Evolutionary conservation across 139 green algal species (phyloP).

Genomic region (Asterochloris erici): DNA sequence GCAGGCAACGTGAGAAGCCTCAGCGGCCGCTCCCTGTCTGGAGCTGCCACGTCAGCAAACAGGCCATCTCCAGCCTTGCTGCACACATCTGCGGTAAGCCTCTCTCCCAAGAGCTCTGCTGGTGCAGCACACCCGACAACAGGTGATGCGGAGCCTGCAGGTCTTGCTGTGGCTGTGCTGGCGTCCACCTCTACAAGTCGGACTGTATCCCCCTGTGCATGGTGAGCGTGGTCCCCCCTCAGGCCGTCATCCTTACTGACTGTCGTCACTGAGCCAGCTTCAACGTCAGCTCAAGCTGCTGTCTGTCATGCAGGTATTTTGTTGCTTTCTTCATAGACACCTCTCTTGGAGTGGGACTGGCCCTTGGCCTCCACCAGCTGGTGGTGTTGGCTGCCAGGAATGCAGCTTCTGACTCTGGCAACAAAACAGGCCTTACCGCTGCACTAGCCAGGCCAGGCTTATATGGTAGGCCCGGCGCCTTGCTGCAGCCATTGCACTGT

Average conservation of each 20-base stretch:
- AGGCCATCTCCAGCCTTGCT: conserved; percentile 38
- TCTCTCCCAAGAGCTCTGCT: background rate
- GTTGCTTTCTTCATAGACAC: conserved; percentile 51
- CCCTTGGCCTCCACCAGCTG: conserved; percentile 41
- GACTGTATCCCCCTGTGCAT: conserved; percentile 42
- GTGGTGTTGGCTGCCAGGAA: conserved; percentile 13
- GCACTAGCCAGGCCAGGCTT: conserved; percentile 36
- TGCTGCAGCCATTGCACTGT: background rate
- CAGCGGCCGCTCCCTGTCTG: conserved; percentile 48
- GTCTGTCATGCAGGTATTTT: conserved; percentile 31
- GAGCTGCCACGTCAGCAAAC: conserved; percentile 60
- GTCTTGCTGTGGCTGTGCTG: conserved; percentile 50
- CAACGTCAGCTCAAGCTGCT: background rate
- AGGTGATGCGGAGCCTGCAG: conserved; percentile 1
- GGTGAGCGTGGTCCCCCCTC: conserved; percentile 22
- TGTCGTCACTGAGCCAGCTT: no score
- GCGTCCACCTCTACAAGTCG: conserved; percentile 3
- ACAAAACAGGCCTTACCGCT: background rate
- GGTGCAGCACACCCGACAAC: background rate
- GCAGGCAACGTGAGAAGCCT: conserved; percentile 36
- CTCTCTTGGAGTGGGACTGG: conserved; percentile 44
- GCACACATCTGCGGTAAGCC: conserved; percentile 41
- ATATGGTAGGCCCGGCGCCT: conserved; percentile 35
- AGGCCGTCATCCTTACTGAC: no score
- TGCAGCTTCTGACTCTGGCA: conserved; percentile 13